Conservation (phyloP, 129 eudicot species). For the Flaveria bidentis region DNA sequence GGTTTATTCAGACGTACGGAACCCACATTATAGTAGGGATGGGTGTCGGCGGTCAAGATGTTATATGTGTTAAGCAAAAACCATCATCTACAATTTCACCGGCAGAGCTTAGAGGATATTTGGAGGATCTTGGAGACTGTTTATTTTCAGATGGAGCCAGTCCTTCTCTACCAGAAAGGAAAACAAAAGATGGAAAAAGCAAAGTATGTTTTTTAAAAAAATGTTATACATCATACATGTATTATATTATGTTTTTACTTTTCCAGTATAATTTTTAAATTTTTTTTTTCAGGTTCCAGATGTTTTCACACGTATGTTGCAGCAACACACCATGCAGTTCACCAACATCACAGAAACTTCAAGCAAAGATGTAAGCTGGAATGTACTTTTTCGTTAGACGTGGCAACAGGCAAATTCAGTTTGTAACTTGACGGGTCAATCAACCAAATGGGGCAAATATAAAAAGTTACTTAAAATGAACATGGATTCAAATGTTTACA, state of each 20-base stretch:
- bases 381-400: not conserved
- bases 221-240: not conserved
- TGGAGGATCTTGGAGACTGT: slow-evolving; percentile 95
- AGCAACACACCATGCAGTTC: slow-evolving; percentile 72
- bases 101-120: slow-evolving; percentile 74
- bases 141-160: slow-evolving; percentile 71
- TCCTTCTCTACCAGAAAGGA: slow-evolving; percentile 61
- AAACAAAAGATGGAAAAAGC: slow-evolving; percentile 57
- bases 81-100: slow-evolving; percentile 76
- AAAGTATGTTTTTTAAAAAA: slow-evolving; percentile 40
- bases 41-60: slow-evolving; percentile 96
- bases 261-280: not conserved
- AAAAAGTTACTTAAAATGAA: not conserved
- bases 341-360: slow-evolving; percentile 83
- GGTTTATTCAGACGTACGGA: slow-evolving; percentile 94
- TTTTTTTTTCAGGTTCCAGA: slow-evolving; percentile 64
- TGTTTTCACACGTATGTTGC: slow-evolving; percentile 74
- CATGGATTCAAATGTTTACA: not conserved
- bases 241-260: slow-evolving; percentile 8
- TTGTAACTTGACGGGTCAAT: too few relatives aligned
- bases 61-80: slow-evolving; percentile 80
- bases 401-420: too few relatives aligned
- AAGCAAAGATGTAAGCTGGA: slow-evolving; percentile 77
- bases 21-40: slow-evolving; percentile 89
- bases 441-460: not conserved